phyloP scores from a whole-genome alignment of 208 protist species.

The Leishmania martiniquensis region DNA sequence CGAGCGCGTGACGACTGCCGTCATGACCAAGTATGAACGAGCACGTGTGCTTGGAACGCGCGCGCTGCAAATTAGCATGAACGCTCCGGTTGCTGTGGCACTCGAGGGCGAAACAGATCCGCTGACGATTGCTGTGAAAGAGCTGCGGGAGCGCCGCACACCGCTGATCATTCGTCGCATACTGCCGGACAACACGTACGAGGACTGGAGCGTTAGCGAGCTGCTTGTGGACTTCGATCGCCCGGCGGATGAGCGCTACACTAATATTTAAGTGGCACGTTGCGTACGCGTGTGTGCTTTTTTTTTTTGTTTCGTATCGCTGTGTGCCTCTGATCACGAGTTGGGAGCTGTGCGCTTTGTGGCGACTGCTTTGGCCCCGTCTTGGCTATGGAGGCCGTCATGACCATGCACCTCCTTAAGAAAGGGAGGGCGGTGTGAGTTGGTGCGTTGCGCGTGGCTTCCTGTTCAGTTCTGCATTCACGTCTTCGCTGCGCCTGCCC shows the following conservation, averaged over 20 bases:
- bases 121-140: slow-evolving; percentile 98
- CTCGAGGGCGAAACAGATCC: slow-evolving; percentile 98
- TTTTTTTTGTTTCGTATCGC: neutral
- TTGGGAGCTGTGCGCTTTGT: neutral
- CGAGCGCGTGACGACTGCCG: slow-evolving; percentile 95
- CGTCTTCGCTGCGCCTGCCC: neutral
- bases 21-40: slow-evolving; percentile 99
- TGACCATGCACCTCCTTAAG: neutral
- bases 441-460: neutral
- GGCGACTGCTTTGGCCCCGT: neutral
- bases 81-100: slow-evolving; percentile 97
- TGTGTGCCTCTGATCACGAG: neutral
- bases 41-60: slow-evolving; percentile 98
- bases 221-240: slow-evolving; percentile 90
- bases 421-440: neutral
- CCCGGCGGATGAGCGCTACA: slow-evolving; percentile 88
- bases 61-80: slow-evolving; percentile 99
- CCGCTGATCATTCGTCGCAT: slow-evolving; percentile 98
- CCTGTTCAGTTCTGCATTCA: neutral
- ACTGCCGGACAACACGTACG: slow-evolving; percentile 95
- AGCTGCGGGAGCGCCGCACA: slow-evolving; percentile 96
- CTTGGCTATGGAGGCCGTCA: neutral
- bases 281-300: slow-evolving; percentile 6
- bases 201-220: slow-evolving; percentile 90
- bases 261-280: slow-evolving; percentile 49